A percentile compares a stretch with the other conserved stretches of the same genome.
phyloP scores from a whole-genome alignment of 495 filamentous ascomycete species.

The Usnea hakonensis region DNA sequence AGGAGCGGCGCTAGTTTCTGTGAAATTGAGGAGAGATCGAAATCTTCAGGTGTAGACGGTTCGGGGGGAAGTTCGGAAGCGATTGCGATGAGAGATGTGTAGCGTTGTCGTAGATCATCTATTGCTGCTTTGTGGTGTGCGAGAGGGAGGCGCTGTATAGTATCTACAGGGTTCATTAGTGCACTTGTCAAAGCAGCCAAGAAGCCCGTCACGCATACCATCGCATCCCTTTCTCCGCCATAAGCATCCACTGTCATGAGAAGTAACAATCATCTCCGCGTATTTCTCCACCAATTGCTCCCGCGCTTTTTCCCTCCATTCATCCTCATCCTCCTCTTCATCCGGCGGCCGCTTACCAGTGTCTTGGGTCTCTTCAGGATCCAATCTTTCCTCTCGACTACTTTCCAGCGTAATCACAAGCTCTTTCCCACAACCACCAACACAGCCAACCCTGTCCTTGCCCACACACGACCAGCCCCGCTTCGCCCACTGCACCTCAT shows the following conservation, averaged over 20 bases:
- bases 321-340: constrained; percentile 13
- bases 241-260: constrained; percentile 74
- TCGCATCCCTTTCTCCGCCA: constrained; percentile 83
- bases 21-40: constrained; percentile 34
- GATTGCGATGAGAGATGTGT: constrained; percentile 45
- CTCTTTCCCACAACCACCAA: constrained; percentile 70
- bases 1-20: constrained; percentile 22
- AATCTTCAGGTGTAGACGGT: constrained; percentile 39
- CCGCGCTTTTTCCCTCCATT: constrained; percentile 34
- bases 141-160: constrained; percentile 50
- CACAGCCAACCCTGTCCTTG: constrained; percentile 73
- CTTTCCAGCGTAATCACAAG: constrained; percentile 73
- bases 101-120: constrained; percentile 49
- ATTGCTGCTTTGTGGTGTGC: constrained; percentile 51
- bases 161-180: constrained; percentile 31
- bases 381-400: constrained; percentile 4
- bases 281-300: constrained; percentile 73
- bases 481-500: constrained; percentile 93
- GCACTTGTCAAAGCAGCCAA: neutral
- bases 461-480: constrained; percentile 83
- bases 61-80: constrained; percentile 43
- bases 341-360: neutral
- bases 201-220: constrained; percentile 42
- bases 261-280: constrained; percentile 57
- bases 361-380: constrained; percentile 11